Conservation (phyloP, 768 basidiomycete species). For the Pleurotus salmoneostramineus region DNA sequence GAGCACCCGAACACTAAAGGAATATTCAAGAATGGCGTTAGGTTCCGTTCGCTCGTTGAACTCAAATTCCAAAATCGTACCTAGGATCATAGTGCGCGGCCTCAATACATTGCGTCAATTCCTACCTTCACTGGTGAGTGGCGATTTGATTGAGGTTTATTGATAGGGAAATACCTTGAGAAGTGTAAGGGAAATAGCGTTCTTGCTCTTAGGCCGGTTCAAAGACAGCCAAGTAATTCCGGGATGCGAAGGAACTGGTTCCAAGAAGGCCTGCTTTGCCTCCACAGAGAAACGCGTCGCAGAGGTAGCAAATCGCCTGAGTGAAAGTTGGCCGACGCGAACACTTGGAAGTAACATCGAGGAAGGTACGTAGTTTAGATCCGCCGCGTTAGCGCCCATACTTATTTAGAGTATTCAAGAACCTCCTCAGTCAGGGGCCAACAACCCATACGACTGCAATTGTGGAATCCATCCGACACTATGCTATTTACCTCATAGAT, state of each 20-base stretch:
- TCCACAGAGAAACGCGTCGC: not conserved
- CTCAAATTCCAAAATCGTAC: conserved; percentile 17
- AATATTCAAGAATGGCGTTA: conserved; percentile 1
- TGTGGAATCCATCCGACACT: no score
- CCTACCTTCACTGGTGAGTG: conserved; percentile 34
- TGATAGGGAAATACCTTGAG: conserved; percentile 46
- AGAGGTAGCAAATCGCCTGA: not conserved
- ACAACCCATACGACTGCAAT: no score
- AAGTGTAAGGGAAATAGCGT: conserved; percentile 77
- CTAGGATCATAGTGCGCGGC: conserved; percentile 62
- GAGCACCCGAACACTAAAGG: conserved; percentile 65
- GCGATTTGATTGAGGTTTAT: conserved; percentile 2
- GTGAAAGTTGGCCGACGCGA: not conserved
- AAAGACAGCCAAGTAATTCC: conserved; percentile 75
- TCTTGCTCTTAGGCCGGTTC: conserved; percentile 79
- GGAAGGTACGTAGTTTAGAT: not conserved
- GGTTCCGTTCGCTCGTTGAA: not conserved
- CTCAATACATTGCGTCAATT: conserved; percentile 68
- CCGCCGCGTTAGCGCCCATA: not conserved
- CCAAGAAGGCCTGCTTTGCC: conserved; percentile 39
- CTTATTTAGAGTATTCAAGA: no score
- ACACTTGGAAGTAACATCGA: not conserved
- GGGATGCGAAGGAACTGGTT: conserved; percentile 48
- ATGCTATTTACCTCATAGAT: no score
- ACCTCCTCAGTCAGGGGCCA: no score